These are phyloP conservation scores for Oryza coarctata DNA, from an alignment of 176 grass and related monocot genomes.

Conservation along the genomic window DNA sequence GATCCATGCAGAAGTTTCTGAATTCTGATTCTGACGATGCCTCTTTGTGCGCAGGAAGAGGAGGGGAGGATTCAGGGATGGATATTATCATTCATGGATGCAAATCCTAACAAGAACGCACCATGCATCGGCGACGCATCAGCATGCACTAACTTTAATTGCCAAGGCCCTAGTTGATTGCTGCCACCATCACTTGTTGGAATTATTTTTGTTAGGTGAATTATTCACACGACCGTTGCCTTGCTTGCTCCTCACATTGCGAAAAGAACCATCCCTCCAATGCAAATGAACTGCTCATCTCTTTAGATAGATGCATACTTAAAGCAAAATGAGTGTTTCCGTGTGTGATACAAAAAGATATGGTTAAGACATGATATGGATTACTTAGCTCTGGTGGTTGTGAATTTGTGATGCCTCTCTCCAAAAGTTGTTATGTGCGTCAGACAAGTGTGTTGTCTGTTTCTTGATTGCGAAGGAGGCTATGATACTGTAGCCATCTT, in stretches of 20 bases:
- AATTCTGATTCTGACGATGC: conserved; percentile 19
- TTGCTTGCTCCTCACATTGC: neutral
- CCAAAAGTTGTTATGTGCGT: neutral
- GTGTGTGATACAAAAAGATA: neutral
- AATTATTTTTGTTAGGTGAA: conserved; percentile 23
- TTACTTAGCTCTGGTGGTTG: conserved; percentile 25
- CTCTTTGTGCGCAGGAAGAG: neutral
- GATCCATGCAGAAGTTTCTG: conserved; percentile 14
- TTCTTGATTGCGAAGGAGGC: neutral
- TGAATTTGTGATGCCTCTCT: neutral
- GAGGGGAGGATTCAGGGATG: neutral
- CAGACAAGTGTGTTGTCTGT: neutral
- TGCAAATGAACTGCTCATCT: neutral
- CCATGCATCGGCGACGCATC: conserved; percentile 31
- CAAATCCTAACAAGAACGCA: conserved; percentile 57
- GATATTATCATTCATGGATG: conserved; percentile 7
- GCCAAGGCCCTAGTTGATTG: conserved; percentile 20
- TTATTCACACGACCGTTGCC: neutral
- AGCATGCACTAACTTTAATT: conserved; percentile 47
- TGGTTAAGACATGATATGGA: neutral
- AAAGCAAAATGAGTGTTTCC: neutral
- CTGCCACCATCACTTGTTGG: conserved; percentile 18
- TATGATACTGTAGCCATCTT: neutral
- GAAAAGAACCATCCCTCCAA: conserved; percentile 18
- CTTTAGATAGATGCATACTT: conserved; percentile 19